Conservation (phyloP, 371 early-diverging fungal genomes). For the Rhizopus stolonifer region DNA sequence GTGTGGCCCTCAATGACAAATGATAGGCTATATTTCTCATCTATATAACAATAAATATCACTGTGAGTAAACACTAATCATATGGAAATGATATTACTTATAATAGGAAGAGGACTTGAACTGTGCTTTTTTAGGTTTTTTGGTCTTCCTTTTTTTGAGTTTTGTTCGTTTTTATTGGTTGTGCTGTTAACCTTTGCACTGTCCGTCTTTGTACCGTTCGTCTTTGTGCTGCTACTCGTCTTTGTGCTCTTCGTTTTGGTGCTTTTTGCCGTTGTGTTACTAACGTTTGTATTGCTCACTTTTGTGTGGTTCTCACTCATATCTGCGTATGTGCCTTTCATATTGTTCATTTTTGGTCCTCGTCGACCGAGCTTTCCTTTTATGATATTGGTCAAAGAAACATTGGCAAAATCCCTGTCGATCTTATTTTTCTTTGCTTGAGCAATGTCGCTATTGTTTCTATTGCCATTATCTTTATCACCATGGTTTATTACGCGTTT, state of each 20-base stretch:
- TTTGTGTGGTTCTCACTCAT: not conserved
- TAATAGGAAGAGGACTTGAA: not conserved
- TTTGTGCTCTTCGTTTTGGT: no score
- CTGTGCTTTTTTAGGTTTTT: not conserved
- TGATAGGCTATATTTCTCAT: conserved; percentile 8
- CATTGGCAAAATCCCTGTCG: not conserved
- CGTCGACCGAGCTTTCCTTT: not conserved
- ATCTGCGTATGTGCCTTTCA: not conserved
- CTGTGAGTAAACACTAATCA: not conserved
- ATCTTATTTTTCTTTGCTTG: not conserved
- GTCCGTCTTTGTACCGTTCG: no score
- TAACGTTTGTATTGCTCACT: no score
- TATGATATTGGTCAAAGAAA: not conserved
- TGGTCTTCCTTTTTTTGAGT: not conserved
- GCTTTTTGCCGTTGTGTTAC: no score
- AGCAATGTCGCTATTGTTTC: not conserved
- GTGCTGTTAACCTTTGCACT: no score
- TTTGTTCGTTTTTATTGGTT: not conserved
- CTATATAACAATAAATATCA: not conserved
- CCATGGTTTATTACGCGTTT: no score
- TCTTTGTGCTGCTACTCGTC: no score
- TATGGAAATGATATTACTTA: not conserved
- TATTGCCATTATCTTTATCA: not conserved
- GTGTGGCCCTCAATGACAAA: conserved; percentile 22
- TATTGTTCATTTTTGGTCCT: not conserved